Percentiles rank a stretch among this genome's conserved stretches.
phyloP scores from a whole-genome alignment of 2,329 filamentous ascomycete genomes.

The Dactylellina parvicollis region DNA sequence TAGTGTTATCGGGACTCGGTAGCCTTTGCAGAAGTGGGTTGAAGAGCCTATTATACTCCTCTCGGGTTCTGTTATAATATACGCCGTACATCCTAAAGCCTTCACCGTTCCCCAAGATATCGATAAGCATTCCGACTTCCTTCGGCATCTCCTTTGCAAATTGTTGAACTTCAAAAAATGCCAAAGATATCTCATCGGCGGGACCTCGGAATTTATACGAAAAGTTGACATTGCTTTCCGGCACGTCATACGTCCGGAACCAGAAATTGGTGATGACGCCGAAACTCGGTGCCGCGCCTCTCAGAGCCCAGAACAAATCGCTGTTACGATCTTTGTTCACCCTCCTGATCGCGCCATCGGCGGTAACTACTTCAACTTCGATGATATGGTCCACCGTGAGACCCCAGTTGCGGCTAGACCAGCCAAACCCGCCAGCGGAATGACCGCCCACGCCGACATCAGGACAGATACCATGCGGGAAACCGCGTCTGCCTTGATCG shows the following conservation, averaged over 20 bases:
- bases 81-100: constrained; percentile 13
- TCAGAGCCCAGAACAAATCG: constrained; percentile 63
- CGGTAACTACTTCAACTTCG: constrained; percentile 64
- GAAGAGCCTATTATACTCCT: constrained; percentile 19
- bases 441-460: constrained; percentile 61
- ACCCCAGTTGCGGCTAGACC: constrained; percentile 65
- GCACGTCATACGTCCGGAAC: constrained; percentile 62
- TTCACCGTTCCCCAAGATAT: constrained; percentile 2
- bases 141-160: constrained; percentile 52
- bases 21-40: constrained; percentile 13
- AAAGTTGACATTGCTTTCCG: constrained; percentile 59
- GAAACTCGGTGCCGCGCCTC: constrained; percentile 63
- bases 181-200: not conserved
- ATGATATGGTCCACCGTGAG: constrained; percentile 66
- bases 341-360: constrained; percentile 41
- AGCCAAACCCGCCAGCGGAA: constrained; percentile 62
- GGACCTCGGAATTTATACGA: constrained; percentile 60
- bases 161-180: constrained; percentile 56
- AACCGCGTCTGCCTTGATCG: constrained; percentile 59
- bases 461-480: constrained; percentile 54
- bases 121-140: constrained; percentile 53
- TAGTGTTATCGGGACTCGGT: constrained; percentile 10
- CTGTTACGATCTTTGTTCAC: constrained; percentile 59
- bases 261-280: constrained; percentile 61
- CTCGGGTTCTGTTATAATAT: constrained; percentile 2